These are phyloP conservation scores for Gelatoporia subvermispora DNA, from an alignment of 768 basidiomycete species.

Conservation along the genomic window DNA sequence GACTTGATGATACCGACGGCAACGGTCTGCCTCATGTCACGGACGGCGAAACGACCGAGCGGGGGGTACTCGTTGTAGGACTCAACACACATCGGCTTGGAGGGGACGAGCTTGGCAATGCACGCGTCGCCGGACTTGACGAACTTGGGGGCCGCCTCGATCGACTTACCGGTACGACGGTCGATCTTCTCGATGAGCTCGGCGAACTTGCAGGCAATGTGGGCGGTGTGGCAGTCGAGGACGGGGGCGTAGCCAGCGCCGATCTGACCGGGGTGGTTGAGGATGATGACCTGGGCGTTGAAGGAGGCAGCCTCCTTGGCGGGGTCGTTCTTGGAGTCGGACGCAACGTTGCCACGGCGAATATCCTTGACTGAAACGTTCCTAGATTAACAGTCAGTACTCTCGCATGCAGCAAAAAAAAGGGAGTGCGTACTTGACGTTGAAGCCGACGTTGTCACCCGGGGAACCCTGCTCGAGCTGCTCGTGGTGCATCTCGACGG, in stretches of 20 bases:
- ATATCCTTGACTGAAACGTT: constrained; percentile 99
- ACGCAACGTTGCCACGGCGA: constrained; percentile 98
- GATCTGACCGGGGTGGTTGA: constrained; percentile 99
- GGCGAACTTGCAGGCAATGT: constrained; percentile 99
- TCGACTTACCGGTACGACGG: constrained; percentile 92
- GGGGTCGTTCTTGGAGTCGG: constrained; percentile 99
- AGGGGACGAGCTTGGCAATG: constrained; percentile 95
- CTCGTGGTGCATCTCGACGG: constrained; percentile 99
- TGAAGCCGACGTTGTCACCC: constrained; percentile 99
- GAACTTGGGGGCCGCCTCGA: constrained; percentile 89
- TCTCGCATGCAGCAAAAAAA: neutral
- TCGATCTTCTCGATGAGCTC: constrained; percentile 99
- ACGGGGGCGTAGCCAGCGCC: constrained; percentile 98
- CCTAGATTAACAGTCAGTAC: constrained; percentile 38
- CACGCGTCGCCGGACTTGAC: constrained; percentile 99
- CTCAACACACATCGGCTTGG: constrained; percentile 95
- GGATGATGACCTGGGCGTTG: constrained; percentile 99
- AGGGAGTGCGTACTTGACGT: constrained; percentile 71
- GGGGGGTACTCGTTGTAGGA: constrained; percentile 97
- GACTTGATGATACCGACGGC: constrained; percentile 98
- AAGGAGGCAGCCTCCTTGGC: constrained; percentile 98
- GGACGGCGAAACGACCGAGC: constrained; percentile 98
- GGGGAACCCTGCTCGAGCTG: constrained; percentile 91
- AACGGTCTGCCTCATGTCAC: constrained; percentile 99
- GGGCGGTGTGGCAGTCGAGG: constrained; percentile 99